phyloP scores from a whole-genome alignment of 169 alveolate genomes.

The Eimeria maxima region DNA sequence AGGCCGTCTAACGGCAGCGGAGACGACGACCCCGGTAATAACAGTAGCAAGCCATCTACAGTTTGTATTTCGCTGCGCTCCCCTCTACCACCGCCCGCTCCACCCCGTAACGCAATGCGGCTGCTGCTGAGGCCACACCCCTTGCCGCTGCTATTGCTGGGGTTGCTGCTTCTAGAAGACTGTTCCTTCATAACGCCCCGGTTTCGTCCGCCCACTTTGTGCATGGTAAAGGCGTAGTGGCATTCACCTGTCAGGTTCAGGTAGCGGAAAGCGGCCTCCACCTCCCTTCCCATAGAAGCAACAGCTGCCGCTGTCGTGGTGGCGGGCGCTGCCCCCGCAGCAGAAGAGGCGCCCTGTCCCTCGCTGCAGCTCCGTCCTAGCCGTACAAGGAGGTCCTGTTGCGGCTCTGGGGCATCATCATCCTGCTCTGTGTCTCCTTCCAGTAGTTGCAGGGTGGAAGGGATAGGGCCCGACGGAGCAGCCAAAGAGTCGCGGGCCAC shows the following conservation, averaged over 20 bases:
- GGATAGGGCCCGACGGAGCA: constrained; percentile 7
- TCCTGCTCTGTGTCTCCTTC: not conserved
- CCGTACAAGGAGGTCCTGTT: not conserved
- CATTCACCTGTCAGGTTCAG: constrained; percentile 76
- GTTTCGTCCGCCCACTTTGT: not conserved
- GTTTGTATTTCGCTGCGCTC: constrained; percentile 12
- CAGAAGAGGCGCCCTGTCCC: not conserved
- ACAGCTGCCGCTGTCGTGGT: constrained; percentile 37
- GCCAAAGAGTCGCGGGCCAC: not conserved
- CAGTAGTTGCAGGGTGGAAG: not conserved
- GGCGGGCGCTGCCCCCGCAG: constrained; percentile 12
- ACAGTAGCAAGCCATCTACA: constrained; percentile 64
- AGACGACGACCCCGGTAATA: constrained; percentile 38
- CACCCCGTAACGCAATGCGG: not conserved
- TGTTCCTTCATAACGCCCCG: constrained; percentile 2
- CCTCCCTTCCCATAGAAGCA: constrained; percentile 35
- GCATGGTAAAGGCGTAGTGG: constrained; percentile 80
- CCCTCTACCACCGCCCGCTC: not conserved
- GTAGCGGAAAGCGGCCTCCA: constrained; percentile 80
- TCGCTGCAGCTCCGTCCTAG: not conserved
- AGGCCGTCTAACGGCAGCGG: constrained; percentile 80
- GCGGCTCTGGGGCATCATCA: not conserved
- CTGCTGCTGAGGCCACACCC: constrained; percentile 26
- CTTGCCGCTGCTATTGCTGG: constrained; percentile 10
- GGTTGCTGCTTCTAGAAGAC: not conserved